A percentile compares a stretch with the other conserved stretches of the same genome.
Conservation (phyloP, 2,329 filamentous ascomycete genomes). For the Paracorniculantispora psalliotae region DNA sequence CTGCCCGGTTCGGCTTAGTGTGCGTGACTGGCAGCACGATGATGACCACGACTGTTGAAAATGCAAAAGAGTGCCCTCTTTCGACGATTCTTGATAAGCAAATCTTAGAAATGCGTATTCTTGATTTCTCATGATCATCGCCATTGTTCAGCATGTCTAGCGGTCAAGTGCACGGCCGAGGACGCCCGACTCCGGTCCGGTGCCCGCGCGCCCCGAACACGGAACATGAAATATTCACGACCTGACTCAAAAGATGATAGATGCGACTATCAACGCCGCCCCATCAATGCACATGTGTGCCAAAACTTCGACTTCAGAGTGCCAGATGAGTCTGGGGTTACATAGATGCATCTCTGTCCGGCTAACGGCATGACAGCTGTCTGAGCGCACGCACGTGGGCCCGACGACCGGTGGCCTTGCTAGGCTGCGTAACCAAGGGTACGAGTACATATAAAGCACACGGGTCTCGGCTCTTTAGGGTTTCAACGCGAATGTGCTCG, state of each 20-base stretch:
- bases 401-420: neutral
- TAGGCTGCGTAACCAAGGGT: neutral
- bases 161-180: no score
- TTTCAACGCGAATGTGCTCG: no score
- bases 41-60: neutral
- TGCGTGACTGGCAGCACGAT: neutral
- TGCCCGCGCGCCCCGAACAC: neutral
- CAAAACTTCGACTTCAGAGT: no score
- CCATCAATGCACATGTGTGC: no score
- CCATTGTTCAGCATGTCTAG: no score
- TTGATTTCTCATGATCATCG: neutral
- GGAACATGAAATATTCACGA: neutral
- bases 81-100: neutral
- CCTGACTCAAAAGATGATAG: neutral
- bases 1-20: constrained; percentile 11
- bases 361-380: neutral
- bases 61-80: neutral
- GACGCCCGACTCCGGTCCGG: neutral
- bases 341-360: constrained; percentile 2
- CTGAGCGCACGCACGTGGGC: neutral
- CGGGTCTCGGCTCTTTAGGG: neutral
- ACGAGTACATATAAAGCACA: neutral
- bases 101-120: neutral
- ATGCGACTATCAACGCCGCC: no score
- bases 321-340: neutral